phyloP scores from a whole-genome alignment of 148 eudicot species.

The Nyssa sinensis region DNA sequence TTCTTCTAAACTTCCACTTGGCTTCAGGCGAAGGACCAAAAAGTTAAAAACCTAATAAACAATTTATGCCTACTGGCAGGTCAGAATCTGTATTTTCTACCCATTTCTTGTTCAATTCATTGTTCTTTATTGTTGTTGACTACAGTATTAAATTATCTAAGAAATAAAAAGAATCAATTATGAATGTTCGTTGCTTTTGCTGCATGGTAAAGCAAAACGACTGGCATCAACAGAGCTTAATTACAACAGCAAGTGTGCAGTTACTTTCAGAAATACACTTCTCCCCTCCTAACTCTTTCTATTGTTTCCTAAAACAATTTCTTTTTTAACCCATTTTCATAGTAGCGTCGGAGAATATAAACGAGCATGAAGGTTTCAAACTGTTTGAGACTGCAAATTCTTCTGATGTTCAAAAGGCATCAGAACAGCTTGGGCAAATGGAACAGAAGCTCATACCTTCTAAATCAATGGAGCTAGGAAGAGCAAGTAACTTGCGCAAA shows the following conservation, averaged over 20 bases:
- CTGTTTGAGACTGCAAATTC: conserved; percentile 5
- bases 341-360: conserved; percentile 39
- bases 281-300: background rate
- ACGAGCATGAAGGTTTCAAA: conserved; percentile 18
- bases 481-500: conserved; percentile 35
- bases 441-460: conserved; percentile 5
- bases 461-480: conserved; percentile 9
- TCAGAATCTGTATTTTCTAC: no score
- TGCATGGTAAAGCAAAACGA: background rate
- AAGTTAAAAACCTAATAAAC: no score
- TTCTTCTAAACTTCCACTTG: no score
- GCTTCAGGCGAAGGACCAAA: no score
- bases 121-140: no score
- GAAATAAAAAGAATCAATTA: no score
- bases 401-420: background rate
- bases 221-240: no score
- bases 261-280: background rate
- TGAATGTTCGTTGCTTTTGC: background rate
- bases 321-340: conserved; percentile 3
- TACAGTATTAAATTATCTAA: no score
- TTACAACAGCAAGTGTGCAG: no score
- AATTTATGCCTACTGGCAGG: no score
- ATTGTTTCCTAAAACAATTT: conserved; percentile 5
- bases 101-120: no score
- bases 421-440: conserved; percentile 8